Evolutionary conservation across 163 green algal species (phyloP).

Genomic region (Scenedesmus sp.): DNA sequence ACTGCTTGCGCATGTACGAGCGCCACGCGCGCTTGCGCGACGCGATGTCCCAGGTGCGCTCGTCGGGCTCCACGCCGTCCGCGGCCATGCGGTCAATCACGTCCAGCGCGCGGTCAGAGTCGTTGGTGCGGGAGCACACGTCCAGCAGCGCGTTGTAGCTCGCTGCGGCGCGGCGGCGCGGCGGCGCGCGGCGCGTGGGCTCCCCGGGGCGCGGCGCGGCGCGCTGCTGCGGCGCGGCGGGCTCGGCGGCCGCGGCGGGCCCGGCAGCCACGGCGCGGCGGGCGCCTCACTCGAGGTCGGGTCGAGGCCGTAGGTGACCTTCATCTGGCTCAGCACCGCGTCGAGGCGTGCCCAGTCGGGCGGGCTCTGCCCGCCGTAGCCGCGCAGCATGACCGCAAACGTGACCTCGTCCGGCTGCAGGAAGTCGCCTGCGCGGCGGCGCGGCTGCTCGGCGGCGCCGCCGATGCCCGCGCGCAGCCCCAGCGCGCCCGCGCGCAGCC

Average conservation of each 20-base stretch:
- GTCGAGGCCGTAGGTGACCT: conserved; percentile 63
- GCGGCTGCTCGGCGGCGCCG: too few relatives aligned
- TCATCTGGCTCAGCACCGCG: conserved; percentile 72
- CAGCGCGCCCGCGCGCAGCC: neutral
- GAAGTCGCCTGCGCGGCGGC: conserved; percentile 63
- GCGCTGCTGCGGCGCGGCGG: too few relatives aligned
- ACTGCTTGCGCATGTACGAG: conserved; percentile 66
- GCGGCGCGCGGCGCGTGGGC: too few relatives aligned
- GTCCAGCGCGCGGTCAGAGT: conserved; percentile 76
- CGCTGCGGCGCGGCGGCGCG: conserved; percentile 51
- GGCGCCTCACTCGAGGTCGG: conserved; percentile 61
- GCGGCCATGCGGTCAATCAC: conserved; percentile 83
- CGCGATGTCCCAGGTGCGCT: conserved; percentile 72
- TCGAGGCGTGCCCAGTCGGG: conserved; percentile 81
- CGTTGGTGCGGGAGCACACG: conserved; percentile 77
- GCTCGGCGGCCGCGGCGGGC: too few relatives aligned
- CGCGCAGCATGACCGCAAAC: conserved; percentile 81
- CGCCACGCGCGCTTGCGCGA: conserved; percentile 63
- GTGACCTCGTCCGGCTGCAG: conserved; percentile 83
- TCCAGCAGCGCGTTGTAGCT: conserved; percentile 86
- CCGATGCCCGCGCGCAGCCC: too few relatives aligned
- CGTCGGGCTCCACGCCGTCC: conserved; percentile 71
- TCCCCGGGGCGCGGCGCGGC: too few relatives aligned
- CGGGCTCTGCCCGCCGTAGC: conserved; percentile 73
- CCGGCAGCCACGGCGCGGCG: too few relatives aligned